Evolutionary conservation across 2,329 filamentous ascomycete genomes (phyloP).

Genomic region (Pseudogymnoascus sp.): DNA sequence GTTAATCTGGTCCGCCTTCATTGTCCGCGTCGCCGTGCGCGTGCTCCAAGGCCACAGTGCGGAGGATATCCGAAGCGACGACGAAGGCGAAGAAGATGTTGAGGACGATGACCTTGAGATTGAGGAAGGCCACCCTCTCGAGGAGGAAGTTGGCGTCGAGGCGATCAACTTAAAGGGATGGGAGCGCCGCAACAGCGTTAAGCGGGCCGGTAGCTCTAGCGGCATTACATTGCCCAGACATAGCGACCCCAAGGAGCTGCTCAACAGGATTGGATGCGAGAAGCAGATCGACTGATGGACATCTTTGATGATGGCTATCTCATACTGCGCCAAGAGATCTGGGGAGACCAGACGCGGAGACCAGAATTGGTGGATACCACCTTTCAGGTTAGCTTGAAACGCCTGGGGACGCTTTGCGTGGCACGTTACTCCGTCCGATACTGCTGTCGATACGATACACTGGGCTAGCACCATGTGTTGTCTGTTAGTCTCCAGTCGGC

Average conservation of each 20-base stretch:
- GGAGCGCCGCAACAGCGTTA: conserved; percentile 19
- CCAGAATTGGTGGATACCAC: not conserved
- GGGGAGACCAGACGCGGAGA: not conserved
- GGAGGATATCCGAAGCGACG: conserved; percentile 82
- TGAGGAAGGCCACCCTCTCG: conserved; percentile 39
- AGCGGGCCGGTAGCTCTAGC: conserved; percentile 23
- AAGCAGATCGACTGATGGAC: conserved; percentile 23
- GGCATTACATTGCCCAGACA: conserved; percentile 28
- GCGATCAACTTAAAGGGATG: conserved; percentile 51
- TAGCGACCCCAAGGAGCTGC: conserved; percentile 26
- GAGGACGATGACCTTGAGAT: conserved; percentile 30
- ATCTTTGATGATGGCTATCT: not conserved
- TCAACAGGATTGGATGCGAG: conserved; percentile 30
- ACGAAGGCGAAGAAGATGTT: conserved; percentile 63
- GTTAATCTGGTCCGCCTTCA: conserved; percentile 84
- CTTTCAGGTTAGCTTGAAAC: not conserved
- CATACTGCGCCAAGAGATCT: conserved; percentile 4
- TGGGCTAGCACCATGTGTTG: not conserved
- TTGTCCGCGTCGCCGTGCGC: conserved; percentile 70
- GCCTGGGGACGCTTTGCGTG: not conserved
- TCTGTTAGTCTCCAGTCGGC: not conserved
- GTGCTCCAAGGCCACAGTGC: conserved; percentile 70
- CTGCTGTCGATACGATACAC: not conserved
- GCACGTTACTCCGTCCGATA: not conserved
- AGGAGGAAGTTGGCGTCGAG: conserved; percentile 71